These are phyloP conservation scores for Fusarium sp. DNA, from an alignment of 2,329 filamentous ascomycete species.

Conservation along the genomic window DNA sequence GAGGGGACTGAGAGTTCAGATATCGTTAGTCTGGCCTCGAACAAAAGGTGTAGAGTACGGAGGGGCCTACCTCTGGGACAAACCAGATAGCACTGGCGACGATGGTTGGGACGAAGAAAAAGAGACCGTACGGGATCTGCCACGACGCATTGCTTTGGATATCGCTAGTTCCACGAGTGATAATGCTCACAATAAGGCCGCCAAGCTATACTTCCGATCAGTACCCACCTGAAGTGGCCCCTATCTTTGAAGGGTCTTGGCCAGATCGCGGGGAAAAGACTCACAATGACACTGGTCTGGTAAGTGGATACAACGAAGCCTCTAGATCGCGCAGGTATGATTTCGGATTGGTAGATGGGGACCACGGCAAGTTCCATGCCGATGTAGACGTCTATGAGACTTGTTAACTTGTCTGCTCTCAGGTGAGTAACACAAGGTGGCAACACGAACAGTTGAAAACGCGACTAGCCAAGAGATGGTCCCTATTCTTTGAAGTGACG, in stretches of 20 bases:
- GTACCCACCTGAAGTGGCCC: not conserved
- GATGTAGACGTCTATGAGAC: conserved; percentile 43
- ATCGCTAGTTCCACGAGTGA: conserved; percentile 46
- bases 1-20: conserved; percentile 28
- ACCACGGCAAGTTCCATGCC: conserved; percentile 54
- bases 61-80: conserved; percentile 30
- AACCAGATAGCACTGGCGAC: conserved; percentile 45
- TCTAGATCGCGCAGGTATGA: conserved; percentile 43
- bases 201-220: conserved; percentile 6
- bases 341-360: conserved; percentile 50
- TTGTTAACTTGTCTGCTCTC: no score
- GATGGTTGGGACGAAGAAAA: conserved; percentile 49
- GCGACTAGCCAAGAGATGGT: conserved; percentile 50
- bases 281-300: conserved; percentile 18
- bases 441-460: conserved; percentile 42
- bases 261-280: not conserved
- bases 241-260: not conserved
- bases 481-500: conserved; percentile 44
- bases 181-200: conserved; percentile 32
- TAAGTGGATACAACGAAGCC: conserved; percentile 43
- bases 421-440: not conserved
- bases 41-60: not conserved
- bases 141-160: conserved; percentile 45
- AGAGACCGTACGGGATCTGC: conserved; percentile 50
- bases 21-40: not conserved